Evolutionary conservation across 345 rosid species (phyloP).

Genomic region (Barbarea vulgaris): DNA sequence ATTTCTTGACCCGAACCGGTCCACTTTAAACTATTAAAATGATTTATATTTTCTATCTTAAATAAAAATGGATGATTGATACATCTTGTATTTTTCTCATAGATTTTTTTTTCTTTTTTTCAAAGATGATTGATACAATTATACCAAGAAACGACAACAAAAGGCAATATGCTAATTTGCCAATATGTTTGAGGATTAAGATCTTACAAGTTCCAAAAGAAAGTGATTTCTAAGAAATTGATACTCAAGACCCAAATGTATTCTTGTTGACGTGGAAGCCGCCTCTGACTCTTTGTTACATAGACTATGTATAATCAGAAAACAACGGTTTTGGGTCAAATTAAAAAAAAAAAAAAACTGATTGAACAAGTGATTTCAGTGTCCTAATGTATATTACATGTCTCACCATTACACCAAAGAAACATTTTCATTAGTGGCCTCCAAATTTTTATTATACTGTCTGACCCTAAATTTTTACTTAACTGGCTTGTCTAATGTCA

Average conservation of each 20-base stretch:
- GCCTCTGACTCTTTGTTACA: not conserved
- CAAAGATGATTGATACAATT: too few relatives aligned
- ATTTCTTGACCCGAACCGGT: not conserved
- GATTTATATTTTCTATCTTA: too few relatives aligned
- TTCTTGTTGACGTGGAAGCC: not conserved
- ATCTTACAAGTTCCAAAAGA: too few relatives aligned
- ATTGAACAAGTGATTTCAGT: not conserved
- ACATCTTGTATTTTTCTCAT: too few relatives aligned
- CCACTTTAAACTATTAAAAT: not conserved
- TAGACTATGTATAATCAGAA: too few relatives aligned
- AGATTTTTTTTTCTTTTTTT: too few relatives aligned
- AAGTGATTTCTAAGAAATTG: not conserved
- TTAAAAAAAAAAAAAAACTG: not conserved
- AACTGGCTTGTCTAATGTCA: too few relatives aligned
- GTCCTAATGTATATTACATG: not conserved
- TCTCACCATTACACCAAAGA: too few relatives aligned
- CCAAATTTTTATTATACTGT: too few relatives aligned
- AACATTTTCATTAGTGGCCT: too few relatives aligned
- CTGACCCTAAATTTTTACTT: too few relatives aligned
- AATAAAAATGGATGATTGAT: not conserved
- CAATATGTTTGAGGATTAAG: not conserved
- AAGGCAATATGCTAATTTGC: not conserved
- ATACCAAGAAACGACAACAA: not conserved
- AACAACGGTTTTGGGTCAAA: too few relatives aligned
- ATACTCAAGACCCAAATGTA: not conserved